A percentile compares a stretch with the other conserved stretches of the same genome.
Conservation (phyloP, 2,329 filamentous ascomycete genomes). For the Ophiosphaerella narmari region DNA sequence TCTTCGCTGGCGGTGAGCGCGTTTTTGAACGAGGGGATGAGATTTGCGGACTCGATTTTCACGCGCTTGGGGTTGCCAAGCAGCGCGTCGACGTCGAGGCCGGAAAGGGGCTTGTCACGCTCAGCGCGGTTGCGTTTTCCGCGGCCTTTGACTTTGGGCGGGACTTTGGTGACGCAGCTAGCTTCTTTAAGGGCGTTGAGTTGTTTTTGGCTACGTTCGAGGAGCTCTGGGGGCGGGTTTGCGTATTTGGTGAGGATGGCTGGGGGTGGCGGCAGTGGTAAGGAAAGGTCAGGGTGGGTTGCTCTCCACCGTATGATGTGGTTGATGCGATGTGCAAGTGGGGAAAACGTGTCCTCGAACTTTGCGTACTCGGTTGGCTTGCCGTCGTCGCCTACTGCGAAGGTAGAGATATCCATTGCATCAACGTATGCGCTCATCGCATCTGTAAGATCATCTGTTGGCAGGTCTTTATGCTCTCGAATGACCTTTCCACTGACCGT, state of each 20-base stretch:
- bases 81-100: conserved; percentile 82
- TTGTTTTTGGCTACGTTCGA: conserved; percentile 60
- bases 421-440: conserved; percentile 94
- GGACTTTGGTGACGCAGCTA: conserved; percentile 82
- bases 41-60: conserved; percentile 70
- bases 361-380: conserved; percentile 70
- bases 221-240: conserved; percentile 69
- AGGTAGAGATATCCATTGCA: conserved; percentile 80
- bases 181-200: conserved; percentile 68
- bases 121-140: conserved; percentile 65
- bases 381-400: conserved; percentile 73
- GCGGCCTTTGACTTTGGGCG: conserved; percentile 76
- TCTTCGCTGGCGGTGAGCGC: conserved; percentile 66
- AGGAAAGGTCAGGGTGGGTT: conserved; percentile 71
- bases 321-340: conserved; percentile 84
- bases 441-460: conserved; percentile 70
- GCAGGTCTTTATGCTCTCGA: conserved; percentile 82
- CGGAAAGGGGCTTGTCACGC: conserved; percentile 80
- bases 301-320: conserved; percentile 84
- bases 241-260: conserved; percentile 70
- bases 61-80: conserved; percentile 64
- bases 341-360: conserved; percentile 82
- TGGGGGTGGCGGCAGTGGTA: conserved; percentile 56
- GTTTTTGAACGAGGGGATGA: conserved; percentile 90
- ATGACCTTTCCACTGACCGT: conserved; percentile 83